Evolutionary conservation across 192 early-diverging fungal species (phyloP).

Genomic region (Diversispora eburnea): DNA sequence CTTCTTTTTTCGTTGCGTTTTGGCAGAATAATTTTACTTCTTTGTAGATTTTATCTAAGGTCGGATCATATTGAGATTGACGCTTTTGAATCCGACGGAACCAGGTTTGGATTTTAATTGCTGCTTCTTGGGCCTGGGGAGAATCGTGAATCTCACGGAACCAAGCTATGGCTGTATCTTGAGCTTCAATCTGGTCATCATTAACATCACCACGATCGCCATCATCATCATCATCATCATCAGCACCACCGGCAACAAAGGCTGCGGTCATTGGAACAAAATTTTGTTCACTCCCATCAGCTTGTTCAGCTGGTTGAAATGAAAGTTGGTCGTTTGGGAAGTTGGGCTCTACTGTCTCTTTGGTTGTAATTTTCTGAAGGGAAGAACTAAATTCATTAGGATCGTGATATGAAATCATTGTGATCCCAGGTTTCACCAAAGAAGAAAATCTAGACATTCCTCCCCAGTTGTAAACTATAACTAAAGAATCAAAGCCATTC

Average conservation of each 20-base stretch:
- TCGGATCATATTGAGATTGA: too few relatives aligned
- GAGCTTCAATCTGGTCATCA: too few relatives aligned
- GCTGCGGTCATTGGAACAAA: too few relatives aligned
- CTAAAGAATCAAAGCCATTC: too few relatives aligned
- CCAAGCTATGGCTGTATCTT: too few relatives aligned
- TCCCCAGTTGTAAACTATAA: background rate
- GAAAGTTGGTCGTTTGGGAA: background rate
- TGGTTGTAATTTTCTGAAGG: background rate
- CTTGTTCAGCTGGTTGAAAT: background rate
- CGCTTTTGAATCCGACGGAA: background rate
- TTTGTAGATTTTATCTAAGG: too few relatives aligned
- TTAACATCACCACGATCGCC: background rate
- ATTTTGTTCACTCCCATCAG: background rate
- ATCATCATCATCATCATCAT: background rate
- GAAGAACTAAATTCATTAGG: background rate
- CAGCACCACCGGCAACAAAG: background rate
- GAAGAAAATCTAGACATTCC: background rate
- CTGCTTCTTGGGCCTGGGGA: background rate
- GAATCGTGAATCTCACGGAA: background rate
- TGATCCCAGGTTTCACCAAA: background rate
- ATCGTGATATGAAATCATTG: slow-evolving; percentile 9
- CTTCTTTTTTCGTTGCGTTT: background rate
- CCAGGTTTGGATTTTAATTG: slow-evolving; percentile 14
- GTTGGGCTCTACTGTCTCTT: too few relatives aligned
- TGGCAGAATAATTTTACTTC: background rate